Base-by-base conservation (phyloP, 306 rosid genomes). In the Glycyrrhiza uralensis region DNA sequence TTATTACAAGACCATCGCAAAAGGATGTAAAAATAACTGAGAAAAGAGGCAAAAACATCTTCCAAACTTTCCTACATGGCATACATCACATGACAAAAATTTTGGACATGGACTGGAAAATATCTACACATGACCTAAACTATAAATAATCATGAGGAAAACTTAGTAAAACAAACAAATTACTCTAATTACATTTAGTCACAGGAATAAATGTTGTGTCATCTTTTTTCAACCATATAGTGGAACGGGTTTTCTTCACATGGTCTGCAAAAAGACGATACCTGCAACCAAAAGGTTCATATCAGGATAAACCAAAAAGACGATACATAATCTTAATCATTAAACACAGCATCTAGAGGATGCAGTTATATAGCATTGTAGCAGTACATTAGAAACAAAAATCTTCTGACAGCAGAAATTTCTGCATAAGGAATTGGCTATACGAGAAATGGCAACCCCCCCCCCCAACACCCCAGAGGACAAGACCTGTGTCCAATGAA, bases 211-310 rank as follows among this genome's bases (percentile, higher is more conserved):
- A 91, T 67, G 79, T 87, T 54, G 57, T 68, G 79, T 88, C 91
- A 45, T 89, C 91, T 87, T 84, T 90, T 83, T 79, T 91, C 80
- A 94, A 56, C 97, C 96, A 89, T 72, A 87, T 38, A 10, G 96
- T 87, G 24, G 96, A 87, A 33, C 99, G 97, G 38, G 97, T 94
- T 79, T 84, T 91, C 91, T 85, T 87, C 65, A 94, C 86, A 26
- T 82, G 58, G 64, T 94, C 97, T 7, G 82, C 84, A 47, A 91
- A 94, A 55, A 91, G 85, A 28, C 65, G 79, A 75, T 94, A 84
- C 89, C 98, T 94, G 85, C 71, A 80, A 74, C 57, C 46, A 14
- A 55, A 28, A 51, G 52, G 73, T 62, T 49, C 54, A 58, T 38
- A 76, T 78, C 76, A 83, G 80, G 61, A n/a, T n/a, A n/a, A n/a